Conservation (phyloP, 345 rosid species). For the Erucastrum elatum region DNA sequence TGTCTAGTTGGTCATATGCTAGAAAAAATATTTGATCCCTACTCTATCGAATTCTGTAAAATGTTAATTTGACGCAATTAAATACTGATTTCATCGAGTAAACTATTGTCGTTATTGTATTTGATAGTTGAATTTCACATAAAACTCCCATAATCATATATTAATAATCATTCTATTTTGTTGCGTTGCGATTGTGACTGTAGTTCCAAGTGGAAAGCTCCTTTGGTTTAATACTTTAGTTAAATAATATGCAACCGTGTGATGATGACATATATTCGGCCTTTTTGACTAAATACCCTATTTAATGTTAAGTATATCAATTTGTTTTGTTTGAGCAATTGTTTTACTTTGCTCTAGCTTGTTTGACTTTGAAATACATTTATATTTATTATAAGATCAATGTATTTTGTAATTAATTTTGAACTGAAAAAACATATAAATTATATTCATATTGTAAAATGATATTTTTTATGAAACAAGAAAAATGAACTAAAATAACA, state of each 20-base stretch:
- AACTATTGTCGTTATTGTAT: too few species aligned
- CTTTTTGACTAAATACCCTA: background rate
- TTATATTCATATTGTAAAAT: too few species aligned
- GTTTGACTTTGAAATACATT: too few species aligned
- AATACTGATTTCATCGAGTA: too few species aligned
- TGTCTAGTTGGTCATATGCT: background rate
- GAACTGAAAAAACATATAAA: too few species aligned
- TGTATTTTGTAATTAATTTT: too few species aligned
- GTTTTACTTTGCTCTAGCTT: slow-evolving; percentile 2
- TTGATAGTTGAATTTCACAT: too few species aligned
- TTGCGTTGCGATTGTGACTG: slow-evolving; percentile 16
- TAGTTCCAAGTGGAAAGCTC: slow-evolving; percentile 21
- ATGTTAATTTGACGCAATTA: background rate
- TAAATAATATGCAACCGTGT: slow-evolving; percentile 35
- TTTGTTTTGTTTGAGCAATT: slow-evolving; percentile 19
- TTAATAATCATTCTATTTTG: slow-evolving; percentile 26
- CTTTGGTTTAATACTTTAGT: background rate
- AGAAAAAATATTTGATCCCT: background rate
- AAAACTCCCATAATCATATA: background rate
- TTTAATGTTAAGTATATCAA: background rate
- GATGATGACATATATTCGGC: slow-evolving; percentile 29
- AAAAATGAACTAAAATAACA: too few species aligned
- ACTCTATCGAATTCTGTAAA: background rate
- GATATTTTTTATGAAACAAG: too few species aligned
- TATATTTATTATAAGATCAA: too few species aligned